These are phyloP conservation scores for Epichloe scottii DNA, from an alignment of 2,329 filamentous ascomycete genomes.

Conservation along the genomic window DNA sequence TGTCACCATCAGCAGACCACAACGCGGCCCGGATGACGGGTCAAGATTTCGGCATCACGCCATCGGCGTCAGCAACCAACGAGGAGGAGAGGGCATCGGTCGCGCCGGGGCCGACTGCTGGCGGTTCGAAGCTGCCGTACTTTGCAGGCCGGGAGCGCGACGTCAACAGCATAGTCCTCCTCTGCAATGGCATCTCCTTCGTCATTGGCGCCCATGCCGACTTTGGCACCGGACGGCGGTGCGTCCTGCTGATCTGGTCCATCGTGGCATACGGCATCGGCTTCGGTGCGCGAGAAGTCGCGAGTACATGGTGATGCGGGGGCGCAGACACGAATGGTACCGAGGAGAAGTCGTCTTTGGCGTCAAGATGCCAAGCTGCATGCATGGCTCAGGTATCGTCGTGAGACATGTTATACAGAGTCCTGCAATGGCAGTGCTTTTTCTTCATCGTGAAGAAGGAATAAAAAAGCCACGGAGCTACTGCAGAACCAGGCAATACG, in stretches of 20 bases:
- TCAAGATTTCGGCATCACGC: background rate
- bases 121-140: conserved; percentile 34
- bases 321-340: background rate
- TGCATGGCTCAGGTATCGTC: background rate
- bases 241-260: conserved; percentile 49
- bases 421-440: no score
- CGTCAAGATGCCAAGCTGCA: background rate
- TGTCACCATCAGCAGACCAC: background rate
- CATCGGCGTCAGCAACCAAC: background rate
- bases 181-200: conserved; percentile 56
- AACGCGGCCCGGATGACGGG: background rate
- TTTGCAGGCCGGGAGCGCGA: conserved; percentile 45
- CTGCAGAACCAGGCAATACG: no score
- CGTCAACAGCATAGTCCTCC: conserved; percentile 53
- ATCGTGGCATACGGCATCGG: conserved; percentile 49
- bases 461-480: no score
- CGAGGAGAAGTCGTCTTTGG: background rate
- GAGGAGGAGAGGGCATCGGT: background rate
- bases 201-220: conserved; percentile 43
- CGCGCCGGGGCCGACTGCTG: conserved; percentile 19
- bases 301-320: background rate
- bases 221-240: conserved; percentile 52
- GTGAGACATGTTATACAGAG: background rate
- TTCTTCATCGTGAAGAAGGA: no score
- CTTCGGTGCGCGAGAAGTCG: conserved; percentile 33